A percentile compares a stretch with the other conserved stretches of the same genome.
These are phyloP conservation scores for Ustilago trichophora DNA, from an alignment of 1,284 basidiomycete genomes.

Conservation along the genomic window DNA sequence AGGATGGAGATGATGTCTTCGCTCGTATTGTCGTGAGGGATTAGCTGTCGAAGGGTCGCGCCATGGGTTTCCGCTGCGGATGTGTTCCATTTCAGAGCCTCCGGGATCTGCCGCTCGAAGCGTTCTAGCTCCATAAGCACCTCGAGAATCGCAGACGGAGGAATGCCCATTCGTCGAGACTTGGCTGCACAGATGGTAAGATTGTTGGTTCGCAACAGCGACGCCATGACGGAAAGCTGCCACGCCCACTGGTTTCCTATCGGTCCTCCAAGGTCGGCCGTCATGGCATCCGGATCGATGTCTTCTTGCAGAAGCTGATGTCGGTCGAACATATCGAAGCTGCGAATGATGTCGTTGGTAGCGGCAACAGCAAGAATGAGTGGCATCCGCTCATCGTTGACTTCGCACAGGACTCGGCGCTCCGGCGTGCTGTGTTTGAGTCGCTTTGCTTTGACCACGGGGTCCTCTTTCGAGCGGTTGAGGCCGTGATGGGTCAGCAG, in stretches of 20 bases:
- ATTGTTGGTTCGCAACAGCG: constrained; percentile 30
- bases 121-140: constrained; percentile 31
- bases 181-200: constrained; percentile 28
- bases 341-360: constrained; percentile 34
- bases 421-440: constrained; percentile 11
- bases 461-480: constrained; percentile 38
- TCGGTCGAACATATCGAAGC: constrained; percentile 31
- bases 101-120: constrained; percentile 34
- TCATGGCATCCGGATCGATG: constrained; percentile 34
- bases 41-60: constrained; percentile 11
- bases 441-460: constrained; percentile 25
- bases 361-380: constrained; percentile 28
- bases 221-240: constrained; percentile 31
- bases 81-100: constrained; percentile 23
- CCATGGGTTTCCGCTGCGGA: background rate
- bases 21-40: constrained; percentile 17
- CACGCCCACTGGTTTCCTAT: constrained; percentile 34
- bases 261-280: constrained; percentile 15
- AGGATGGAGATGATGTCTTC: constrained; percentile 38
- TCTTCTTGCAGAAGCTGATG: constrained; percentile 40
- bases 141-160: constrained; percentile 28
- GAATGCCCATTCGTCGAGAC: constrained; percentile 30
- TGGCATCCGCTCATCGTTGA: constrained; percentile 37
- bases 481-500: constrained; percentile 35
- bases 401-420: constrained; percentile 7